Conservation (phyloP, 2,329 filamentous ascomycete species). For the Penicillium sp. region DNA sequence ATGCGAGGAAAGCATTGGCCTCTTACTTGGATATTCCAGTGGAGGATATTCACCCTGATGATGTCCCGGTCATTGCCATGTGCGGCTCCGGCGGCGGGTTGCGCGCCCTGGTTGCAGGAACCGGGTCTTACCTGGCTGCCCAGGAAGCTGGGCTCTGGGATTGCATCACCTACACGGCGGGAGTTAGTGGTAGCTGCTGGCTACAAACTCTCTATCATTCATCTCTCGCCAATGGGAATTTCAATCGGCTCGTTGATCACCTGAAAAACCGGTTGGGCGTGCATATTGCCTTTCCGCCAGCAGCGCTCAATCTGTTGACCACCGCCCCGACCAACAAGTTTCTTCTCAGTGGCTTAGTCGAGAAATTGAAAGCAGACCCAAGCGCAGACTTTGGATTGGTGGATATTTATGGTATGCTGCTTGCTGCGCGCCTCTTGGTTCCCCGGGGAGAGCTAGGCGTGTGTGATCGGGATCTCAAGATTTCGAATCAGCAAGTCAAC, state of each 20-base stretch:
- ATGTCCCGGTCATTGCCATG: constrained; percentile 90
- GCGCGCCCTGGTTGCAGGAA: constrained; percentile 84
- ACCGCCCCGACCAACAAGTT: constrained; percentile 92
- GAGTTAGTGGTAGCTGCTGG: constrained; percentile 96
- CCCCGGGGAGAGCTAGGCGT: constrained; percentile 81
- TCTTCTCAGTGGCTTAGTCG: constrained; percentile 82
- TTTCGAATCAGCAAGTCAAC: constrained; percentile 82
- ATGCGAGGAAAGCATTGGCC: constrained; percentile 74
- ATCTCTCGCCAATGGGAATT: constrained; percentile 69
- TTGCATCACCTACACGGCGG: constrained; percentile 91
- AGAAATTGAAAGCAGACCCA: constrained; percentile 84
- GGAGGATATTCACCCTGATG: constrained; percentile 83
- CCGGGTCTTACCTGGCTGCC: constrained; percentile 81
- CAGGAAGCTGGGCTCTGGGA: constrained; percentile 89
- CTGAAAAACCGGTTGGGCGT: constrained; percentile 81
- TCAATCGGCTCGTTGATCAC: constrained; percentile 76
- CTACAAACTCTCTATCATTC: constrained; percentile 86
- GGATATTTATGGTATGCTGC: constrained; percentile 85
- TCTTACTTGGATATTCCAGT: constrained; percentile 79
- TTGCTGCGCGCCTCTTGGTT: constrained; percentile 82
- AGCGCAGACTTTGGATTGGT: constrained; percentile 85
- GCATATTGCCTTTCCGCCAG: constrained; percentile 90
- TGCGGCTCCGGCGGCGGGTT: constrained; percentile 92
- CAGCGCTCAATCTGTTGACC: constrained; percentile 78
- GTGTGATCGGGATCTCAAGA: constrained; percentile 78